Evolutionary conservation across 2,329 filamentous ascomycete species (phyloP).

Genomic region (Aureobasidium namibiae): DNA sequence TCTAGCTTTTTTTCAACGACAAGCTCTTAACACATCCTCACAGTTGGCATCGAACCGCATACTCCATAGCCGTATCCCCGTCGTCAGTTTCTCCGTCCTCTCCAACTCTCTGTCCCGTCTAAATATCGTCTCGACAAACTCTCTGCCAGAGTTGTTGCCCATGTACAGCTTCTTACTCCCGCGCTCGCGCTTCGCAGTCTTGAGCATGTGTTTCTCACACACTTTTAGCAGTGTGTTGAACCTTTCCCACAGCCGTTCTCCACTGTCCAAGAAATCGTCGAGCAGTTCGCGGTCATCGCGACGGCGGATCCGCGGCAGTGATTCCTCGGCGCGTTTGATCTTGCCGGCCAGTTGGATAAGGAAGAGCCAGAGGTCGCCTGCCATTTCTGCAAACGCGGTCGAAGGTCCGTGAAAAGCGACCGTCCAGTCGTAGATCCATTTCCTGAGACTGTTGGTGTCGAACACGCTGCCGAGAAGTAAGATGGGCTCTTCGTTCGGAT

Average conservation of each 20-base stretch:
- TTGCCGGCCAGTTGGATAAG: slow-evolving; percentile 91
- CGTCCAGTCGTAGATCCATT: slow-evolving; percentile 99
- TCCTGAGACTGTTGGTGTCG: slow-evolving; percentile 92
- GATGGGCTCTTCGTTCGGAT: slow-evolving; percentile 87
- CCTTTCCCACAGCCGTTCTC: slow-evolving; percentile 76
- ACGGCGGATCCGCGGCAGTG: slow-evolving; percentile 61
- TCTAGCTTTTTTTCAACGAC: neutral
- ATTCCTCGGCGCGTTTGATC: slow-evolving; percentile 82
- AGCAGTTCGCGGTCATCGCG: slow-evolving; percentile 70
- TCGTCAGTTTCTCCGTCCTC: slow-evolving; percentile 89
- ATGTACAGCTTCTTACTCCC: slow-evolving; percentile 60
- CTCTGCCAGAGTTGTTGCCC: slow-evolving; percentile 83
- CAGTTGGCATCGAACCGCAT: slow-evolving; percentile 94
- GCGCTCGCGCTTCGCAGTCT: slow-evolving; percentile 66
- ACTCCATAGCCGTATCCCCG: slow-evolving; percentile 77
- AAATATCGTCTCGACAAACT: slow-evolving; percentile 95
- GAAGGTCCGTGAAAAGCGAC: slow-evolving; percentile 78
- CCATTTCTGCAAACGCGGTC: slow-evolving; percentile 80
- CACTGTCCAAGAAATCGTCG: slow-evolving; percentile 82
- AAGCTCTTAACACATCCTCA: slow-evolving; percentile 62
- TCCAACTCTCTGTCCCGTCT: slow-evolving; percentile 83
- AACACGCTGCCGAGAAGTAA: slow-evolving; percentile 92
- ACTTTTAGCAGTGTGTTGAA: slow-evolving; percentile 80
- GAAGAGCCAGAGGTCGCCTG: slow-evolving; percentile 89
- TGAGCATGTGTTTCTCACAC: slow-evolving; percentile 93